A percentile compares a stretch with the other conserved stretches of the same genome.
phyloP scores from a whole-genome alignment of 768 basidiomycete species.

The Sporobolomyces pararoseus region DNA sequence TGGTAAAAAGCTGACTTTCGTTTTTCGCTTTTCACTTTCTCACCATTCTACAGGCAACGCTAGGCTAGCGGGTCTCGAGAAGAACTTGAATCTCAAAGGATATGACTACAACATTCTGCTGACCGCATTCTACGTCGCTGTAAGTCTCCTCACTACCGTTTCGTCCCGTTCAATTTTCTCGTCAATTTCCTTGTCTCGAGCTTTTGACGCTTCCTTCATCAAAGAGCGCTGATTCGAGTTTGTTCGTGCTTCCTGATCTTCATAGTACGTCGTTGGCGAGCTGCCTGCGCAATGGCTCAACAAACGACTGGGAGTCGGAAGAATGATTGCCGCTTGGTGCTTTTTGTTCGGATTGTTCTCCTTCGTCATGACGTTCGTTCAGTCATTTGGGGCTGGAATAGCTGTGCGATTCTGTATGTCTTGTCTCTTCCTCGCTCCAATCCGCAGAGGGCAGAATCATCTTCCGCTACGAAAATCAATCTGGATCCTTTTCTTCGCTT shows the following conservation, averaged over 20 bases:
- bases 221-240: no score
- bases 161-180: background rate
- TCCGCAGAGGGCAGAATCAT: no score
- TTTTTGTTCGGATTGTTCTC: conserved; percentile 30
- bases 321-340: conserved; percentile 20
- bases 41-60: conserved; percentile 35
- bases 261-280: background rate
- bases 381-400: conserved; percentile 16
- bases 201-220: no score
- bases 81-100: conserved; percentile 41
- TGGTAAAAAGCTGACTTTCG: background rate
- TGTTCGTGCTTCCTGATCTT: no score
- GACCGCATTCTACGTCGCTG: conserved; percentile 7
- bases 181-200: background rate
- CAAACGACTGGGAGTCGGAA: conserved; percentile 21
- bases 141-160: background rate
- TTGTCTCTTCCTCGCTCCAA: no score
- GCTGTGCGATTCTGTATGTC: conserved; percentile 27
- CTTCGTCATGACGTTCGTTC: conserved; percentile 34
- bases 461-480: no score
- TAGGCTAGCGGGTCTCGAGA: conserved; percentile 43
- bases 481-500: no score
- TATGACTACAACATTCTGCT: conserved; percentile 32
- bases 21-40: no score
- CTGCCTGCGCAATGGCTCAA: conserved; percentile 3